Percentiles rank a stretch among this genome's conserved stretches.
These are phyloP conservation scores for Backusella luteola DNA, from an alignment of 192 early-diverging fungal species.

Conservation along the genomic window DNA sequence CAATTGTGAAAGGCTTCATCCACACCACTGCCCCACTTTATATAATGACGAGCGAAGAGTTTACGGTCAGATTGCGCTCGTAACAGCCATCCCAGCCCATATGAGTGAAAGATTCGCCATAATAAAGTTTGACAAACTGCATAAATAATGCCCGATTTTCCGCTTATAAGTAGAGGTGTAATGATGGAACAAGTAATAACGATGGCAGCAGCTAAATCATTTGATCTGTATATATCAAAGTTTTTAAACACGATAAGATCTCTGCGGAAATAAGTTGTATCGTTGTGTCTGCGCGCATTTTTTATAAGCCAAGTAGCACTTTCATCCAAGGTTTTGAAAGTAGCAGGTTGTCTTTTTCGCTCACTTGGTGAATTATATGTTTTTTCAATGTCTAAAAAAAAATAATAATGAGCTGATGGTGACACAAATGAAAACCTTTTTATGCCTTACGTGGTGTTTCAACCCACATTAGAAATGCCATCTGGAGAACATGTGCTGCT, in stretches of 20 bases:
- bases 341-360: constrained; percentile 9
- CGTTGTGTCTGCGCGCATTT: constrained; percentile 9
- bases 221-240: constrained; percentile 82
- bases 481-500: constrained; percentile 83
- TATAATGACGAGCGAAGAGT: constrained; percentile 86
- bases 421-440: background rate
- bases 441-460: constrained; percentile 81
- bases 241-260: constrained; percentile 90
- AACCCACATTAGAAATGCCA: constrained; percentile 86
- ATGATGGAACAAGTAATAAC: constrained; percentile 71
- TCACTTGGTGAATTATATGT: constrained; percentile 49
- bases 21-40: constrained; percentile 83
- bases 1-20: constrained; percentile 90
- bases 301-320: constrained; percentile 7
- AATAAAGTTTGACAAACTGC: constrained; percentile 69
- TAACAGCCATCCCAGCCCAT: constrained; percentile 75
- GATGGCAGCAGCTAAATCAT: constrained; percentile 76
- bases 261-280: constrained; percentile 58
- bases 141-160: constrained; percentile 43
- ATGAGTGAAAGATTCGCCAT: constrained; percentile 86
- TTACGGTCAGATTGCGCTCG: constrained; percentile 79
- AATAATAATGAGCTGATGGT: background rate
- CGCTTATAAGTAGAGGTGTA: constrained; percentile 49
- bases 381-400: constrained; percentile 53
- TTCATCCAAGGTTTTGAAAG: background rate